These are phyloP conservation scores for Saitozyma sp. DNA, from an alignment of 768 basidiomycete genomes.

Conservation along the genomic window DNA sequence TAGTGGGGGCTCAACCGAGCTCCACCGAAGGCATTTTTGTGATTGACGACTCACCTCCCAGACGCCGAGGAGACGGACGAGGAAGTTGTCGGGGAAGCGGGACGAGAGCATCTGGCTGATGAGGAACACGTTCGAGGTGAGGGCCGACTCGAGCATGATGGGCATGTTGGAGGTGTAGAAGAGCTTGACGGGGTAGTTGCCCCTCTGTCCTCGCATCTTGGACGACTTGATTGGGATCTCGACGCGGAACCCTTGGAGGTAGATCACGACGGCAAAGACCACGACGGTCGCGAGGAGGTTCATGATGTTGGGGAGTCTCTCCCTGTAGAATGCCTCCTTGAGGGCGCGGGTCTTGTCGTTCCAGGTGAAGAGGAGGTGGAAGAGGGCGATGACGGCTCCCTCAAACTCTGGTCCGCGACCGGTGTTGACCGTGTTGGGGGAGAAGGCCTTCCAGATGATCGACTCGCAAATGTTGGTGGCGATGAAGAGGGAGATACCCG, in stretches of 20 bases:
- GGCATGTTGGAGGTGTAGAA: slow-evolving; percentile 99
- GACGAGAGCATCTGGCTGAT: slow-evolving; percentile 91
- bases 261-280: slow-evolving; percentile 94
- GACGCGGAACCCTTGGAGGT: slow-evolving; percentile 97
- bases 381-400: slow-evolving; percentile 90
- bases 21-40: neutral
- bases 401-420: slow-evolving; percentile 98
- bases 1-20: neutral
- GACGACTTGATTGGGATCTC: slow-evolving; percentile 98
- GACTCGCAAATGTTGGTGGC: slow-evolving; percentile 99
- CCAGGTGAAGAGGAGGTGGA: slow-evolving; percentile 98
- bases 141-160: slow-evolving; percentile 94
- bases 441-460: slow-evolving; percentile 99
- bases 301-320: slow-evolving; percentile 95
- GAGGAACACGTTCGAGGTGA: slow-evolving; percentile 93
- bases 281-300: slow-evolving; percentile 88
- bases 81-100: slow-evolving; percentile 85
- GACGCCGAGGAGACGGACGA: slow-evolving; percentile 87
- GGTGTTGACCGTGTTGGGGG: slow-evolving; percentile 95
- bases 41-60: slow-evolving; percentile 80
- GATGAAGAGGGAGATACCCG: slow-evolving; percentile 97
- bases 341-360: slow-evolving; percentile 96
- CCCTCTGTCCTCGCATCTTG: slow-evolving; percentile 92
- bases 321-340: slow-evolving; percentile 97
- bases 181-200: slow-evolving; percentile 92